Evolutionary conservation across 305 asterid species (phyloP), one percentile per base, ranked within the genome.

Genomic region (Fraxinus paxiana): DNA sequence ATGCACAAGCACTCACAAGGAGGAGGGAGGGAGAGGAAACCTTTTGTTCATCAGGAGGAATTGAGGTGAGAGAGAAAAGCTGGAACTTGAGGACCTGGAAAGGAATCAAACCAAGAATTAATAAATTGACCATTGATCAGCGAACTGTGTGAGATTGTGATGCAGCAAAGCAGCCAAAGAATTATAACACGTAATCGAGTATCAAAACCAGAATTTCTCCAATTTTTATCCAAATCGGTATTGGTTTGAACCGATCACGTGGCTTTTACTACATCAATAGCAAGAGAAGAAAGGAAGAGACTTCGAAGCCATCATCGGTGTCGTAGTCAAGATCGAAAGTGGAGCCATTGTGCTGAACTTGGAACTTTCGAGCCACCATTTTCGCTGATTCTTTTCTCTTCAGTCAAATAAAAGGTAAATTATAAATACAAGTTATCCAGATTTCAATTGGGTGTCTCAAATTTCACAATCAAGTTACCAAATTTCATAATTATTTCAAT

Each of bases 31-130:
- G 34, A 76, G 71, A 28, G 0, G 4, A 28, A 13, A 93, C 98
- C 96, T 93, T 92, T 82, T 95, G 98, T 41, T 91, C 93, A 82
- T 92, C 97, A 18, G 98, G 98, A 82, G 95, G 97, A 67, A 95
- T 79, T 24, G 92, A 93, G 61, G 98, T 93, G 77, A 95, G 91
- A 59, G 98, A 95, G 90, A 92, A 95, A 24, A 95, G 91, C 93
- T 95, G 97, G 88, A 90, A 90, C 65, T 94, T 84, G 84, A 94
- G 88, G 59, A 92, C 97, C 97, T 93, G 92, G 37, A 86, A 87
- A 75, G 84, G 83, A 84, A 79, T 63, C 17, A 41, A 38, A 74
- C 59, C 71, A 72, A 67, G 22, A 78, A 33, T 56, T 1, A 72
- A 35, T 51, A 4, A 79, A 83, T 80, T 51, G 81, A 43, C 12